Percentiles rank a stretch among this genome's conserved stretches.
phyloP scores from a whole-genome alignment of 164 flowering plant species.

The Aristolochia contorta region DNA sequence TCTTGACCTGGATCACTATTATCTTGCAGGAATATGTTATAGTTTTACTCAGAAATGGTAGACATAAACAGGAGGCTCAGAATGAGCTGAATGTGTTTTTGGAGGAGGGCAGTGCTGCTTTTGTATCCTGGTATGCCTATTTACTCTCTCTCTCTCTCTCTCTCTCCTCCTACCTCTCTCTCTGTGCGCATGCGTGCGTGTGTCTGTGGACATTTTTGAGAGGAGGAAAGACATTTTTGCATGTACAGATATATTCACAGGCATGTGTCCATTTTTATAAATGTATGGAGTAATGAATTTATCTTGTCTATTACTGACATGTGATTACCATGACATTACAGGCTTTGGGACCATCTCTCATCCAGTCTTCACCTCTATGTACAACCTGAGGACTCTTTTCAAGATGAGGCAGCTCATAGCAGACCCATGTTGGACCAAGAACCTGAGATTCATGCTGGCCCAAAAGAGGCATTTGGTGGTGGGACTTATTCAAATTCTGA shows the following conservation, averaged over 20 bases:
- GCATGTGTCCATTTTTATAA: not conserved
- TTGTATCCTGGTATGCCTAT: slow-evolving; percentile 62
- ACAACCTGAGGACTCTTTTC: slow-evolving; percentile 27
- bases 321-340: slow-evolving; percentile 10
- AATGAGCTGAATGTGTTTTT: slow-evolving; percentile 85
- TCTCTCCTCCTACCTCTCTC: no score
- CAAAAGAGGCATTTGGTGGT: not conserved
- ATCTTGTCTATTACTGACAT: no score
- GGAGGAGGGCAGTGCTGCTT: slow-evolving; percentile 75
- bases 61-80: slow-evolving; percentile 72
- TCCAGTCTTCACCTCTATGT: slow-evolving; percentile 50
- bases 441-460: slow-evolving; percentile 14
- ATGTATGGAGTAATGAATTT: not conserved
- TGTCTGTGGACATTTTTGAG: no score
- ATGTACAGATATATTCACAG: not conserved
- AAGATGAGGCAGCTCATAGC: slow-evolving; percentile 23
- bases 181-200: no score
- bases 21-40: slow-evolving; percentile 83
- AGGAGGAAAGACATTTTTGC: no score
- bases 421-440: slow-evolving; percentile 18
- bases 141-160: slow-evolving; percentile 1
- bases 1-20: slow-evolving; percentile 2
- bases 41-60: slow-evolving; percentile 82
- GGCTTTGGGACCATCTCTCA: slow-evolving; percentile 94
- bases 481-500: slow-evolving; percentile 28